Evolutionary conservation across 176 grass and related monocot species (phyloP), one percentile per base, ranked within the genome.

Genomic region (Poa pratensis): DNA sequence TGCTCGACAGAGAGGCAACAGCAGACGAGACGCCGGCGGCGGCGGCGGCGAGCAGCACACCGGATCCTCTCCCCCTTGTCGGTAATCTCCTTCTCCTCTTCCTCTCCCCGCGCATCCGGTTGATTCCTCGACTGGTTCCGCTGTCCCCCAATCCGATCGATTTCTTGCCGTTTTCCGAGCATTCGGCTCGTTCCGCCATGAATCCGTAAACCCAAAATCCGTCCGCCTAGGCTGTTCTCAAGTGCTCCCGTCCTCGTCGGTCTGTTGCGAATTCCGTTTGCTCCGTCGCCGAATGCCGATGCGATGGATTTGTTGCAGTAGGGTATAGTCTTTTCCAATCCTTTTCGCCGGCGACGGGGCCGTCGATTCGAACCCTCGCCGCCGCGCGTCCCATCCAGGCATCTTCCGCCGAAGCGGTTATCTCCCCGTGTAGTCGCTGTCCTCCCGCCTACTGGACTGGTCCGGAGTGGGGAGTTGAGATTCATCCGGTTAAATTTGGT

Each of bases 31-130:
- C 66, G 64, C 20, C 40, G n/a, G 15, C 9, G 45, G 23, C 75
- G 66, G 0, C 61, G 39, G 42, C 70, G 37, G 17, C 5, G 48
- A 80, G 78, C 78, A 35, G 43, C n/a, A 17, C 18, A 17, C 18
- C n/a, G 8, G 78, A 46, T 82, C 78, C 58, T 86, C 27, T 60
- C 51, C 58, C 14, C 42, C 53, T 53, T 28, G 10, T 66, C 46
- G 75, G 30, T 66, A 80, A 42, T 17, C 35, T 46, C 9, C 79
- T 10, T 45, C 26, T 85, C 16, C 50, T 46, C 11, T 48, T 58
- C 69, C 69, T 24, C 12, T 48, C 10, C 52, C 43, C 42, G n/a
- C 13, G 17, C 30, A 57, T 12, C 50, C 0, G 60, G 4, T 43
- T 39, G 78, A 63, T 42, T 69, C 70, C 5, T 65, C 14, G 60